Conservation (phyloP, 192 early-diverging fungal genomes). For the Obelidium mucronatum region DNA sequence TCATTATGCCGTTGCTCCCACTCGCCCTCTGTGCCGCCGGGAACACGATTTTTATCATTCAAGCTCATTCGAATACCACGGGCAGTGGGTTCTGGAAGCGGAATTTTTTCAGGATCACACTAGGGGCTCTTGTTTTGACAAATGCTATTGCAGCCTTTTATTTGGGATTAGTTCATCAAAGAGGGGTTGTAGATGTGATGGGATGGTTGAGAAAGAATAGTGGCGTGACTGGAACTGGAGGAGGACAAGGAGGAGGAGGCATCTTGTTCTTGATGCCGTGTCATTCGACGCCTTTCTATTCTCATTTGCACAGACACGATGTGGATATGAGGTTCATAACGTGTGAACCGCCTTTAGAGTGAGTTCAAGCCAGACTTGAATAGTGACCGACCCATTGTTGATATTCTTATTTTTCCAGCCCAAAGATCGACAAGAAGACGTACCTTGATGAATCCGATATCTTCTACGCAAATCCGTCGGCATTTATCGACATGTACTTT, state of each 20-base stretch:
- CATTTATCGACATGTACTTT: slow-evolving; percentile 61
- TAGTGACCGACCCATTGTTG: no score
- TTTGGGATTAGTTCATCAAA: slow-evolving; percentile 81
- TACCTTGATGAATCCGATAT: slow-evolving; percentile 79
- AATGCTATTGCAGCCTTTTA: slow-evolving; percentile 77
- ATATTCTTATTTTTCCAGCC: not conserved
- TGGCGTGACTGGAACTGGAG: no score
- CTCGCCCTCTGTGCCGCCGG: slow-evolving; percentile 33
- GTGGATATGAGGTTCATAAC: slow-evolving; percentile 84
- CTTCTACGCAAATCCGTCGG: slow-evolving; percentile 75
- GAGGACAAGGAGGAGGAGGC: slow-evolving; percentile 36
- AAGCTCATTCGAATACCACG: not conserved
- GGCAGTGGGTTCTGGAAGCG: not conserved
- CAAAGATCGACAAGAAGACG: slow-evolving; percentile 21
- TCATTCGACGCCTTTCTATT: slow-evolving; percentile 96
- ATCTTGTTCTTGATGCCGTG: slow-evolving; percentile 94
- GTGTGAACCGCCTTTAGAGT: slow-evolving; percentile 88
- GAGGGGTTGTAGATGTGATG: slow-evolving; percentile 92
- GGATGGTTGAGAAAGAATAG: slow-evolving; percentile 66
- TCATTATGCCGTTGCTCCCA: slow-evolving; percentile 88
- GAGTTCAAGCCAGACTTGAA: no score
- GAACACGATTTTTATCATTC: slow-evolving; percentile 13
- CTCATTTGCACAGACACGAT: slow-evolving; percentile 70
- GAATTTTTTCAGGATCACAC: not conserved
- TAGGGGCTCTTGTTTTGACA: slow-evolving; percentile 64